These are phyloP conservation scores for Candida insectorum DNA, from an alignment of 805 yeast species.

Conservation along the genomic window DNA sequence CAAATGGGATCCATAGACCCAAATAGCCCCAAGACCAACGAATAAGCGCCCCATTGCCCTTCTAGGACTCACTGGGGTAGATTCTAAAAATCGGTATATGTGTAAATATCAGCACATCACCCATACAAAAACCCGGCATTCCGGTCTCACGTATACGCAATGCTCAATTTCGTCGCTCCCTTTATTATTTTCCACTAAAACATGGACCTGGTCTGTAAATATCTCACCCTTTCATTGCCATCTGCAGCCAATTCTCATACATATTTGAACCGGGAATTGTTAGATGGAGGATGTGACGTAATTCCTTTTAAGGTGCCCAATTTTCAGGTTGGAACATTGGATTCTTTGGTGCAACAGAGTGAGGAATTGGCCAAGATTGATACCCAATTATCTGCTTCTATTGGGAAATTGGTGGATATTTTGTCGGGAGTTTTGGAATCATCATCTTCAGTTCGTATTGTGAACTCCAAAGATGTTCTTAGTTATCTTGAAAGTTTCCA, in stretches of 20 bases:
- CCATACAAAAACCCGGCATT: neutral
- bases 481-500: slow-evolving; percentile 70
- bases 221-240: slow-evolving; percentile 59
- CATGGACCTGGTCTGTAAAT: slow-evolving; percentile 39
- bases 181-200: neutral
- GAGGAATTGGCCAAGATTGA: slow-evolving; percentile 87
- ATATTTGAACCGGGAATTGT: slow-evolving; percentile 55
- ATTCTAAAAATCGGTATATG: too few species aligned
- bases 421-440: slow-evolving; percentile 41
- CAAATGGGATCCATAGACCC: too few species aligned
- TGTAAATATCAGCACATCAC: neutral
- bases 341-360: slow-evolving; percentile 82
- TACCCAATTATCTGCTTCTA: slow-evolving; percentile 65
- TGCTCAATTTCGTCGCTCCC: neutral
- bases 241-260: slow-evolving; percentile 43
- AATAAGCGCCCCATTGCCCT: too few species aligned
- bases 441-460: slow-evolving; percentile 22
- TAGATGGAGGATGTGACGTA: slow-evolving; percentile 58
- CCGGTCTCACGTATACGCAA: slow-evolving; percentile 1
- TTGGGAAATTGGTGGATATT: slow-evolving; percentile 75
- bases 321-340: slow-evolving; percentile 93
- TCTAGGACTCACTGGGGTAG: too few species aligned
- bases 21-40: too few species aligned
- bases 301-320: slow-evolving; percentile 64
- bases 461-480: slow-evolving; percentile 48